Percentiles rank a stretch among this genome's conserved stretches.
Conservation (phyloP, 352 stramenopile genomes). For the Elongisporangium anandrum region DNA sequence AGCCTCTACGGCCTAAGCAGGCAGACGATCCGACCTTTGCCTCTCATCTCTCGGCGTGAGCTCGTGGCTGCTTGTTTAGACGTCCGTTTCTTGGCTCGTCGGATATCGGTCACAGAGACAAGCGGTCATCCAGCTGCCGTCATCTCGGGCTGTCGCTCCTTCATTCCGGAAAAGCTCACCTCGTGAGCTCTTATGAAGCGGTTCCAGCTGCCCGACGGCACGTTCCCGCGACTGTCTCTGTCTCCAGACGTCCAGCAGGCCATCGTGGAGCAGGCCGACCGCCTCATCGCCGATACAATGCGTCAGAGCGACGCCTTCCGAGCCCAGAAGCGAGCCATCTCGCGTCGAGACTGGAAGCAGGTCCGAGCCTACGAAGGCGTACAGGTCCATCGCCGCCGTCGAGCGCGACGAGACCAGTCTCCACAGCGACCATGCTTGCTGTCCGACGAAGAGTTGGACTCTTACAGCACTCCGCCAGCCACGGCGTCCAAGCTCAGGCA, state of each 20-base stretch:
- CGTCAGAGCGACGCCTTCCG: conserved; percentile 25
- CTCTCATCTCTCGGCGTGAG: too few species aligned
- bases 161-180: not conserved
- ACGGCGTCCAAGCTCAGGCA: not conserved
- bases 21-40: not conserved
- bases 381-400: conserved; percentile 22
- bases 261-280: conserved; percentile 22
- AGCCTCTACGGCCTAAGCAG: not conserved
- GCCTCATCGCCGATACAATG: conserved; percentile 28
- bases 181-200: conserved; percentile 7
- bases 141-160: not conserved
- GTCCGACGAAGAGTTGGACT: not conserved
- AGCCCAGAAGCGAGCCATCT: not conserved
- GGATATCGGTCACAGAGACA: not conserved
- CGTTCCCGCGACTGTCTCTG: conserved; percentile 21
- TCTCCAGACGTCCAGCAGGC: conserved; percentile 13
- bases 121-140: not conserved
- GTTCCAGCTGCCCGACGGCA: conserved; percentile 34
- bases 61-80: not conserved
- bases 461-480: not conserved
- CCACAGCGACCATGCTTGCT: not conserved
- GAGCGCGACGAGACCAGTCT: not conserved
- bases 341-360: conserved; percentile 20
- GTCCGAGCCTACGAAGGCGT: conserved; percentile 35
- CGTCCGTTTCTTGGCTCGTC: not conserved